Conservation (phyloP, 2,329 filamentous ascomycete species). For the Xylaria multiplex region DNA sequence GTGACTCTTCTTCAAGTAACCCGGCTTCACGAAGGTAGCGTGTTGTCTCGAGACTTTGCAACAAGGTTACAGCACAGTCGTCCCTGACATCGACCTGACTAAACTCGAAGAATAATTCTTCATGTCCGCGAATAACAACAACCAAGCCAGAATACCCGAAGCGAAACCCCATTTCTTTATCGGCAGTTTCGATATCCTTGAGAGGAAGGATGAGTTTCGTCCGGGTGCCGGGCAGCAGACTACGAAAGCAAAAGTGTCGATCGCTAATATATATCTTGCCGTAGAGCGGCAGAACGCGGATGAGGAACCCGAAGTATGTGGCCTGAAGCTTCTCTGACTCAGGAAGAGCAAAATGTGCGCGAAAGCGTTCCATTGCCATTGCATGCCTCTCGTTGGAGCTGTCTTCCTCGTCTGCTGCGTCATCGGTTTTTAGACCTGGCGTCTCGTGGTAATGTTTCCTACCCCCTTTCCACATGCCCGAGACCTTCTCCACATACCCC, state of each 20-base stretch:
- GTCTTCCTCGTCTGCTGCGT: constrained; percentile 65
- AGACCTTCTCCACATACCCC: constrained; percentile 96
- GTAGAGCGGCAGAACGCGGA: constrained; percentile 89
- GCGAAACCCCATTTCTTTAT: constrained; percentile 94
- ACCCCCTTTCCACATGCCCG: constrained; percentile 94
- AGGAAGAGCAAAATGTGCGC: constrained; percentile 89
- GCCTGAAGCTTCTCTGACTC: constrained; percentile 84
- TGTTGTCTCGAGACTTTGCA: constrained; percentile 78
- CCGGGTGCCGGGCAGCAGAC: constrained; percentile 84
- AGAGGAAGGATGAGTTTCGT: constrained; percentile 93
- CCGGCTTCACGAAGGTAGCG: constrained; percentile 77
- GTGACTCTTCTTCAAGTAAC: constrained; percentile 73
- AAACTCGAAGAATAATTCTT: constrained; percentile 98
- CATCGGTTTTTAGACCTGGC: constrained; percentile 61
- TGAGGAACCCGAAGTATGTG: constrained; percentile 91
- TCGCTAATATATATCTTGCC: constrained; percentile 97
- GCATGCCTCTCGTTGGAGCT: constrained; percentile 70
- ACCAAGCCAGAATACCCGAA: constrained; percentile 92
- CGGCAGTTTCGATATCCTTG: constrained; percentile 89
- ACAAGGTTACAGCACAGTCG: constrained; percentile 84
- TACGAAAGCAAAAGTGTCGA: constrained; percentile 90
- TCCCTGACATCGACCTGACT: constrained; percentile 79
- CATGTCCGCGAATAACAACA: constrained; percentile 90
- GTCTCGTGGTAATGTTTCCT: constrained; percentile 85
- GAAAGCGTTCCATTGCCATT: constrained; percentile 81